Conservation (phyloP, 1,284 basidiomycete species). For the Ceratobasidium sp. region DNA sequence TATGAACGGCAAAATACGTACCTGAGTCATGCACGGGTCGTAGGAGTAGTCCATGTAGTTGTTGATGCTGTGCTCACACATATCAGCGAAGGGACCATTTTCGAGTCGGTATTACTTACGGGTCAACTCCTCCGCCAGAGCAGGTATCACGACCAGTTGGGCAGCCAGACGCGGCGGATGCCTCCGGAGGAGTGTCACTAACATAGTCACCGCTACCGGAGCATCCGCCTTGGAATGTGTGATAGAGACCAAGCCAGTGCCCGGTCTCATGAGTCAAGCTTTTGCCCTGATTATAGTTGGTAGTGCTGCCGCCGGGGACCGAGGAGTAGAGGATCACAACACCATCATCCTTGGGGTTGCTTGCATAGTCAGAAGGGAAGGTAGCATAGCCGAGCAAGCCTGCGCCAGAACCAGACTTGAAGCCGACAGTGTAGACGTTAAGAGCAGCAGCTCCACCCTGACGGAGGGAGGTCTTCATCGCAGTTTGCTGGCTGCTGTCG, state of each 20-base stretch:
- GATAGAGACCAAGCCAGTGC: conserved; percentile 65
- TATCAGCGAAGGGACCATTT: background rate
- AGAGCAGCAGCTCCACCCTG: conserved; percentile 34
- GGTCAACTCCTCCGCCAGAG: conserved; percentile 48
- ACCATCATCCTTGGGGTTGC: conserved; percentile 51
- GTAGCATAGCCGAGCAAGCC: conserved; percentile 31
- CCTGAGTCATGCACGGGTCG: conserved; percentile 51
- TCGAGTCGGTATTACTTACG: conserved; percentile 23
- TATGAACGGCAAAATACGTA: background rate
- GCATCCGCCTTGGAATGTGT: conserved; percentile 73
- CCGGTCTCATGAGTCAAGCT: conserved; percentile 47
- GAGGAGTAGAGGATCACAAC: conserved; percentile 52
- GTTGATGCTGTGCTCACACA: conserved; percentile 36
- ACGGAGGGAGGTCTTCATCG: conserved; percentile 62
- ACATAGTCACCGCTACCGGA: conserved; percentile 66
- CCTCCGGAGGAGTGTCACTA: conserved; percentile 61
- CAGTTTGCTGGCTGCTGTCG: conserved; percentile 60
- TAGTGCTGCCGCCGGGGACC: conserved; percentile 53
- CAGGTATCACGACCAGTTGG: conserved; percentile 52
- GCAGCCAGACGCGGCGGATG: conserved; percentile 47
- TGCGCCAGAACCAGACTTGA: conserved; percentile 44
- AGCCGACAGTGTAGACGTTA: conserved; percentile 44
- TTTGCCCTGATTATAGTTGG: conserved; percentile 55
- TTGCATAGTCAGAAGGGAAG: conserved; percentile 39
- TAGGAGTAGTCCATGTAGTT: conserved; percentile 48